Evolutionary conservation across 495 filamentous ascomycete genomes (phyloP).

Genomic region (Lindgomyces ingoldianus): DNA sequence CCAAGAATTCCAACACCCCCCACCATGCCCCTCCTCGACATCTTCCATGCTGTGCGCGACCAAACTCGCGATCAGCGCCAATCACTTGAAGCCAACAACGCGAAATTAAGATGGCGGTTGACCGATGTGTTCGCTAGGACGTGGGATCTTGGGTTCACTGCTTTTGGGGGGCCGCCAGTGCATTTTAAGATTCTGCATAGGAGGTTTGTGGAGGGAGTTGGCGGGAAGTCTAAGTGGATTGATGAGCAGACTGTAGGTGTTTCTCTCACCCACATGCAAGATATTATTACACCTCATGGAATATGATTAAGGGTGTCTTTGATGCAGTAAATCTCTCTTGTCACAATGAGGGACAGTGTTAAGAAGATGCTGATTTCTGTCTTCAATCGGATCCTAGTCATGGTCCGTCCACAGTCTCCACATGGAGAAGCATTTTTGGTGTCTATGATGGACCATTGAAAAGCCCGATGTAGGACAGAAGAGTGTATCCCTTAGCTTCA

Average conservation of each 20-base stretch:
- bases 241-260: constrained; percentile 65
- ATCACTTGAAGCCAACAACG: constrained; percentile 23
- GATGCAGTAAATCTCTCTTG: too few relatives aligned
- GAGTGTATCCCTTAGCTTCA: too few relatives aligned
- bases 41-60: constrained; percentile 30
- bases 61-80: constrained; percentile 27
- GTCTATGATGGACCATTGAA: too few relatives aligned
- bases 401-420: too few relatives aligned
- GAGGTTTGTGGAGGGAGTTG: constrained; percentile 62
- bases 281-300: too few relatives aligned
- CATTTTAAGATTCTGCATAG: constrained; percentile 70
- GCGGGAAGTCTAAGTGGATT: constrained; percentile 62
- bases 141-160: constrained; percentile 69
- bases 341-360: too few relatives aligned
- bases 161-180: constrained; percentile 71
- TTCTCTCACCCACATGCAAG: too few relatives aligned
- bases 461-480: too few relatives aligned
- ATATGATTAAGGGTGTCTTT: not conserved
- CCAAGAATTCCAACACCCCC: too few relatives aligned
- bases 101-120: constrained; percentile 23
- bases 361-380: too few relatives aligned
- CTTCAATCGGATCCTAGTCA: too few relatives aligned
- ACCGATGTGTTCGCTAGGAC: constrained; percentile 36
- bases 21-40: constrained; percentile 34
- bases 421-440: too few relatives aligned